These are phyloP conservation scores for Talaromyces sp. DNA, from an alignment of 2,329 filamentous ascomycete genomes.

Conservation along the genomic window DNA sequence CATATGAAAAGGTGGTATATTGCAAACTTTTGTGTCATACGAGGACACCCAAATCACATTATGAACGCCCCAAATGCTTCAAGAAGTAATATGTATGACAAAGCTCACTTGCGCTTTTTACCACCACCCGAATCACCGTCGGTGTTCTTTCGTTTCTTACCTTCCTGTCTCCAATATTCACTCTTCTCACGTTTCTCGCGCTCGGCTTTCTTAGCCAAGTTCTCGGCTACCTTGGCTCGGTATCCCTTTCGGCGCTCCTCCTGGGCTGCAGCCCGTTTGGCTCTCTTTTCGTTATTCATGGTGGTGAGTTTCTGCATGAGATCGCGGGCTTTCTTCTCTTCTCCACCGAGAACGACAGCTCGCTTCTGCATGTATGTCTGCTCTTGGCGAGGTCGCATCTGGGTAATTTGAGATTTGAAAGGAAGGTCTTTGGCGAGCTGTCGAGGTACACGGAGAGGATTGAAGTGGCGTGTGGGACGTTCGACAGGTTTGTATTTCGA, in stretches of 20 bases:
- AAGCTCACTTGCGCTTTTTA: conserved; percentile 41
- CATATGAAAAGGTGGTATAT: background rate
- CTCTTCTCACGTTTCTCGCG: conserved; percentile 88
- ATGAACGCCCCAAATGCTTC: conserved; percentile 15
- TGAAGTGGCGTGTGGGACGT: conserved; percentile 66
- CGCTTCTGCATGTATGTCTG: conserved; percentile 93
- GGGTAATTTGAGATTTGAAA: conserved; percentile 84
- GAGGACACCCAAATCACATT: background rate
- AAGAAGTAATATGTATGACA: background rate
- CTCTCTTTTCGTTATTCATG: conserved; percentile 82
- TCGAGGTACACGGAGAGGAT: conserved; percentile 53
- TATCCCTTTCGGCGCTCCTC: conserved; percentile 80
- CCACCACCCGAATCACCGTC: conserved; percentile 52
- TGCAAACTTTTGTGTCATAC: conserved; percentile 15
- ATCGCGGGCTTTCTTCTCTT: conserved; percentile 84
- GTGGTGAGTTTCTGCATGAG: conserved; percentile 92
- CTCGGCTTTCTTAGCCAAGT: conserved; percentile 77
- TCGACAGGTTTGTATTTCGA: conserved; percentile 71
- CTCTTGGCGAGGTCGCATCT: conserved; percentile 73
- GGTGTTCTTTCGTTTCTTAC: conserved; percentile 66
- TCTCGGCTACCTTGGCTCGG: conserved; percentile 75
- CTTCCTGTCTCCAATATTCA: conserved; percentile 89
- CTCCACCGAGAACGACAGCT: conserved; percentile 76
- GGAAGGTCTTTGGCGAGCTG: conserved; percentile 71
- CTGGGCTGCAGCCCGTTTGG: conserved; percentile 78